phyloP scores from a whole-genome alignment of 306 rosid species.

The barrel medic (Medicago truncatula) region DNA sequence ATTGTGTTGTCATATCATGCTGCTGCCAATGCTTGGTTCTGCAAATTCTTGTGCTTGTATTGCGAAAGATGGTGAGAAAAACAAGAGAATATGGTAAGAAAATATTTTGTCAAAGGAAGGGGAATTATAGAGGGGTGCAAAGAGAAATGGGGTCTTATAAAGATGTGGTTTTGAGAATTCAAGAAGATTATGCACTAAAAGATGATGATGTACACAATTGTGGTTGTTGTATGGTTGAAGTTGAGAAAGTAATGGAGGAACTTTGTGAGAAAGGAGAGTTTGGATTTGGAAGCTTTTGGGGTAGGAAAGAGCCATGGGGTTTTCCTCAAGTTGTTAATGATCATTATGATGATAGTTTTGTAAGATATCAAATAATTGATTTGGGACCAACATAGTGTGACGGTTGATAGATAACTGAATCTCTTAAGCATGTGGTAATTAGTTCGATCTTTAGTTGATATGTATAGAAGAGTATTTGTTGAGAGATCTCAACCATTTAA shows the following conservation, averaged over 20 bases:
- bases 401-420: neutral
- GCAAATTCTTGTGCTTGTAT: conserved; percentile 61
- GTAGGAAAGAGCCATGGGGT: conserved; percentile 42
- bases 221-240: conserved; percentile 70
- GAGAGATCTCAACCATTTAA: neutral
- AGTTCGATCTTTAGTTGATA: neutral
- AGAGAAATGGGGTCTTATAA: conserved; percentile 41
- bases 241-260: conserved; percentile 75
- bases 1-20: conserved; percentile 79
- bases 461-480: neutral
- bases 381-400: neutral
- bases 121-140: conserved; percentile 34
- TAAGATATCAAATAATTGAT: conserved; percentile 49
- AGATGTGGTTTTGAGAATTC: conserved; percentile 47
- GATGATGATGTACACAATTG: conserved; percentile 31
- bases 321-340: conserved; percentile 33
- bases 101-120: conserved; percentile 53
- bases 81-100: conserved; percentile 64
- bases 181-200: conserved; percentile 39
- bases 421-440: neutral
- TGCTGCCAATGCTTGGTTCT: conserved; percentile 89
- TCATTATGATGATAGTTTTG: conserved; percentile 39
- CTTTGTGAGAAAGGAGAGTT: conserved; percentile 70
- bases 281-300: conserved; percentile 88
- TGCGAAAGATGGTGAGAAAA: conserved; percentile 59